Conservation (phyloP, 2,329 filamentous ascomycete species). For the Trichoderma sp. region DNA sequence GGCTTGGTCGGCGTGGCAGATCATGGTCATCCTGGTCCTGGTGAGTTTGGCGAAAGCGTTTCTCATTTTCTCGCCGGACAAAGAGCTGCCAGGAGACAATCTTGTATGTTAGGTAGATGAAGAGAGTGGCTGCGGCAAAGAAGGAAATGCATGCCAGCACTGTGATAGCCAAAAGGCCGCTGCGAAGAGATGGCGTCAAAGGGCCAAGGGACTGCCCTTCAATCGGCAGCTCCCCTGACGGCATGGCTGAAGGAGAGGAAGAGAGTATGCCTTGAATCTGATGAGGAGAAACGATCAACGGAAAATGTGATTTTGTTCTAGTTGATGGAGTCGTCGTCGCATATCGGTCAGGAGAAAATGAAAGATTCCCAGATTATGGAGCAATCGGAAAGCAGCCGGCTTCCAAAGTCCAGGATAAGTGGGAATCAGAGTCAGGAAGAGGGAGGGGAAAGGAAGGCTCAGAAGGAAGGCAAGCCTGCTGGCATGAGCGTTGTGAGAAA, state of each 20-base stretch:
- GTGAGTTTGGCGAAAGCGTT: not conserved
- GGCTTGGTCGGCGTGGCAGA: constrained; percentile 16
- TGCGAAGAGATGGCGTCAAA: constrained; percentile 23
- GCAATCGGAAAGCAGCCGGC: not conserved
- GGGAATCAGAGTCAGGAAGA: not conserved
- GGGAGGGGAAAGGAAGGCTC: not conserved
- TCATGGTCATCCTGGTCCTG: not conserved
- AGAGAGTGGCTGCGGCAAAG: constrained; percentile 29
- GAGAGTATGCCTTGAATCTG: not conserved
- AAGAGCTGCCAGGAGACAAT: constrained; percentile 31
- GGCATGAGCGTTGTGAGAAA: not conserved
- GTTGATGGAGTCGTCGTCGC: not conserved
- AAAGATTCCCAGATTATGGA: not conserved
- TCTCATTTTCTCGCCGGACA: constrained; percentile 17
- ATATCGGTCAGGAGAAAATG: not conserved
- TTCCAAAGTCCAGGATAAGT: not conserved
- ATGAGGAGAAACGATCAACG: not conserved
- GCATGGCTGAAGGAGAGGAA: not conserved
- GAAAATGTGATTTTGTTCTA: not conserved
- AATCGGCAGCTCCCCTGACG: not conserved
- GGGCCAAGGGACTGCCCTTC: constrained; percentile 27
- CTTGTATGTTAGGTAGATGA: constrained; percentile 34
- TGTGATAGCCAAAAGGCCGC: constrained; percentile 32
- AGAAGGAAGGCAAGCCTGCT: not conserved
- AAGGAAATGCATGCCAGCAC: constrained; percentile 34